Evolutionary conservation across 257 asterid species (phyloP).

Genomic region (Primulina tabacum): DNA sequence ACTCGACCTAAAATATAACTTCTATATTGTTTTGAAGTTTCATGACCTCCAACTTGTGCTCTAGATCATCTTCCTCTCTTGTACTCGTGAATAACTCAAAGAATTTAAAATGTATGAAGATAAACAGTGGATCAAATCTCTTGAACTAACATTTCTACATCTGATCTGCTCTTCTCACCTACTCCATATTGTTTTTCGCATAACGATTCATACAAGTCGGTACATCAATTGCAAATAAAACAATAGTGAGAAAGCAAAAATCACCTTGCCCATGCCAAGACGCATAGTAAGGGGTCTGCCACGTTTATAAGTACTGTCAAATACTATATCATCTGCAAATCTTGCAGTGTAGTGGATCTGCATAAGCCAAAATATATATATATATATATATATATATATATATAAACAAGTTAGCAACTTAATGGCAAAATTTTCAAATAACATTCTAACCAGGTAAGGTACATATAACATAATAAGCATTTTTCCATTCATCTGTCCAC

Average conservation of each 20-base stretch:
- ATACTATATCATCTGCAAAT: constrained; percentile 78
- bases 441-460: constrained; percentile 5
- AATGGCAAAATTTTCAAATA: background rate
- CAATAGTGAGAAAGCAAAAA: constrained; percentile 11
- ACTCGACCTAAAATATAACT: background rate
- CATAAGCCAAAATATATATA: constrained; percentile 24
- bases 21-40: background rate
- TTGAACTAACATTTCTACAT: background rate
- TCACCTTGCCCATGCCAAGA: constrained; percentile 81
- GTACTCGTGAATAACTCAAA: background rate
- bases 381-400: too few relatives aligned
- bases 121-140: background rate
- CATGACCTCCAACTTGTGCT: too few relatives aligned
- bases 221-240: background rate
- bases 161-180: background rate
- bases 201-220: background rate
- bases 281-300: constrained; percentile 90
- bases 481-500: background rate
- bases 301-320: constrained; percentile 82
- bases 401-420: background rate
- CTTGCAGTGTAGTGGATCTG: constrained; percentile 91
- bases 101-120: background rate
- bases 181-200: background rate
- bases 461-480: background rate
- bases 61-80: too few relatives aligned